Percentiles rank a stretch among this genome's conserved stretches.
Conservation (phyloP, 345 rosid species). For the Brassica nigra region DNA sequence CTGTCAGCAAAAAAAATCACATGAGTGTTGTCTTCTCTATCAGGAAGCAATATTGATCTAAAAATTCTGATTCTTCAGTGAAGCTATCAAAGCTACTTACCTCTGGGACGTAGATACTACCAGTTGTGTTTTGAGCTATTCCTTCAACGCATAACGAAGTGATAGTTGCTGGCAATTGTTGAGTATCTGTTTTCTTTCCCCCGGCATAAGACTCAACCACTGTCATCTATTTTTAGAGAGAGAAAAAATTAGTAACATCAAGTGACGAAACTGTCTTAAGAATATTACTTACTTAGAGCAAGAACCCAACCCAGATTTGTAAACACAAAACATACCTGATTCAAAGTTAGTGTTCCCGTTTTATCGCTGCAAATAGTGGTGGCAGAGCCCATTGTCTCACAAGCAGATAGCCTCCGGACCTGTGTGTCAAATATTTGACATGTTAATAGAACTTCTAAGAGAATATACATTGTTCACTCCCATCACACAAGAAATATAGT, state of each 20-base stretch:
- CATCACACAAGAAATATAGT: conserved; percentile 5
- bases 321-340: conserved; percentile 53
- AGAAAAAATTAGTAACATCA: not conserved
- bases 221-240: conserved; percentile 56
- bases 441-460: not conserved
- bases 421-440: conserved; percentile 32
- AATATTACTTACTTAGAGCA: not conserved
- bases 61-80: not conserved
- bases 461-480: conserved; percentile 3
- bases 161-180: conserved; percentile 51
- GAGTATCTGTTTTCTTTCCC: conserved; percentile 53
- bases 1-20: conserved; percentile 42
- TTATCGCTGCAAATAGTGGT: conserved; percentile 95
- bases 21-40: conserved; percentile 3
- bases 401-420: conserved; percentile 97
- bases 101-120: conserved; percentile 78
- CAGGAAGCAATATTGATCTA: not conserved
- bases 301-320: conserved; percentile 12
- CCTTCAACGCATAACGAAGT: conserved; percentile 65
- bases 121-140: conserved; percentile 80
- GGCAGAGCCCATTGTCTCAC: conserved; percentile 98
- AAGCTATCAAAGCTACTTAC: conserved; percentile 41
- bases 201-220: conserved; percentile 89
- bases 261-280: not conserved
- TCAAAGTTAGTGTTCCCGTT: conserved; percentile 91